Evolutionary conservation across 1,139 yeast genomes (phyloP).

Genomic region (Saccharomyces hybrid): DNA sequence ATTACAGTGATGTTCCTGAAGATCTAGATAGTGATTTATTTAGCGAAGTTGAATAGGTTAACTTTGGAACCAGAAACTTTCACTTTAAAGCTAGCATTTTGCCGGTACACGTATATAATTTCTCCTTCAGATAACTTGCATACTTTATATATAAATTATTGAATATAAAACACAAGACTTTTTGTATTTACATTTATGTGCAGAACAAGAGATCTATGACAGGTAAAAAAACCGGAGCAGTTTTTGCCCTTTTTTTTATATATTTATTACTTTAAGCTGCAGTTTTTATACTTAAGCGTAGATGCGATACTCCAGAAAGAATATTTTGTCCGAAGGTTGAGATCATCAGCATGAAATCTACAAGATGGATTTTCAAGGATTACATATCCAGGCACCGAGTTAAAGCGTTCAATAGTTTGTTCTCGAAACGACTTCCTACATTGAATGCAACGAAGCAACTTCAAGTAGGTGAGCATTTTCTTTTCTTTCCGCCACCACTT

Average conservation of each 20-base stretch:
- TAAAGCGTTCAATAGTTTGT: background rate
- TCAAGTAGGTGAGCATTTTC: conserved; percentile 51
- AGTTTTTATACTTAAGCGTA: background rate
- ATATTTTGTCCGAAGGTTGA: background rate
- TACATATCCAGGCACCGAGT: background rate
- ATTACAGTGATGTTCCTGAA: conserved; percentile 36
- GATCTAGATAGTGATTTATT: conserved; percentile 38
- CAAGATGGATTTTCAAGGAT: background rate
- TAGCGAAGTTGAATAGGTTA: conserved; percentile 34
- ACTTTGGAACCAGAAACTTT: background rate
- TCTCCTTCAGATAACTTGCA: background rate
- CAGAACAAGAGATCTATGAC: background rate
- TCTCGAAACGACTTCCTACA: background rate
- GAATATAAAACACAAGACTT: background rate
- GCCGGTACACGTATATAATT: background rate
- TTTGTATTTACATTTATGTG: background rate
- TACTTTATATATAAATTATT: background rate
- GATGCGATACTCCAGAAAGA: background rate
- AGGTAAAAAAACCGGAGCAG: background rate
- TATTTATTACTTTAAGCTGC: background rate
- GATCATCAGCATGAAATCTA: background rate
- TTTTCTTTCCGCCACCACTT: conserved; percentile 54
- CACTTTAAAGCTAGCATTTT: background rate
- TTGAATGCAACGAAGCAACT: background rate
- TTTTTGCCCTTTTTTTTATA: background rate